Percentiles rank a stretch among this genome's conserved stretches.
These are phyloP conservation scores for Wickerhamomyces chambardii DNA, from an alignment of 805 yeast species.

Conservation along the genomic window DNA sequence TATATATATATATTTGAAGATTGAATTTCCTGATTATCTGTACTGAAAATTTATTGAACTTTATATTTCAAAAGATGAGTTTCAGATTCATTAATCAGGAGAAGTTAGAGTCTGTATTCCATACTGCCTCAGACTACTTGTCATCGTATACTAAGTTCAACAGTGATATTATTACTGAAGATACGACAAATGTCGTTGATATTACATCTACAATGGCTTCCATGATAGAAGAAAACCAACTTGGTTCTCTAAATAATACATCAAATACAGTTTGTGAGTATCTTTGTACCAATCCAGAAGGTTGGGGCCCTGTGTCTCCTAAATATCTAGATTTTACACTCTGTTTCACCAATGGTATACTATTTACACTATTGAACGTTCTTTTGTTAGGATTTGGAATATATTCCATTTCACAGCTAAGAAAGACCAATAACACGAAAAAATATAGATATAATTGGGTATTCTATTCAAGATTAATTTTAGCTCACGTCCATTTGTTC, in stretches of 20 bases:
- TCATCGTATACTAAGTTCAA: neutral
- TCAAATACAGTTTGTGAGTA: conserved; percentile 1
- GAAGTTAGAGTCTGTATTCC: neutral
- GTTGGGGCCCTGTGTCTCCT: conserved; percentile 32
- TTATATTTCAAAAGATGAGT: neutral
- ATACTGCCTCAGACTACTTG: neutral
- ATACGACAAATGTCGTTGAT: neutral
- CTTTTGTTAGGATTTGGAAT: conserved; percentile 35
- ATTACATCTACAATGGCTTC: too few relatives aligned
- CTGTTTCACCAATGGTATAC: conserved; percentile 47
- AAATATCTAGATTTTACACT: conserved; percentile 47
- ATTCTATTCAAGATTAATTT: conserved; percentile 21
- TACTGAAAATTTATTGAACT: too few relatives aligned
- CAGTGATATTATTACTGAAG: too few relatives aligned
- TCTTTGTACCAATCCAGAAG: conserved; percentile 23
- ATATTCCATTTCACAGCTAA: conserved; percentile 22
- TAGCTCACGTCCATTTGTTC: conserved; percentile 22
- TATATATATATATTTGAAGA: too few relatives aligned
- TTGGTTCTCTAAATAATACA: too few relatives aligned
- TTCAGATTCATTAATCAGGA: conserved; percentile 1
- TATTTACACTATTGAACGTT: conserved; percentile 31
- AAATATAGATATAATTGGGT: conserved; percentile 30
- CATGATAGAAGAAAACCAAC: too few relatives aligned
- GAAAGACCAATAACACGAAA: conserved; percentile 12
- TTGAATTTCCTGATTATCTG: too few relatives aligned